Percentiles rank a stretch among this genome's conserved stretches.
Conservation (phyloP, 2,329 filamentous ascomycete genomes). For the Penicillium sp. region DNA sequence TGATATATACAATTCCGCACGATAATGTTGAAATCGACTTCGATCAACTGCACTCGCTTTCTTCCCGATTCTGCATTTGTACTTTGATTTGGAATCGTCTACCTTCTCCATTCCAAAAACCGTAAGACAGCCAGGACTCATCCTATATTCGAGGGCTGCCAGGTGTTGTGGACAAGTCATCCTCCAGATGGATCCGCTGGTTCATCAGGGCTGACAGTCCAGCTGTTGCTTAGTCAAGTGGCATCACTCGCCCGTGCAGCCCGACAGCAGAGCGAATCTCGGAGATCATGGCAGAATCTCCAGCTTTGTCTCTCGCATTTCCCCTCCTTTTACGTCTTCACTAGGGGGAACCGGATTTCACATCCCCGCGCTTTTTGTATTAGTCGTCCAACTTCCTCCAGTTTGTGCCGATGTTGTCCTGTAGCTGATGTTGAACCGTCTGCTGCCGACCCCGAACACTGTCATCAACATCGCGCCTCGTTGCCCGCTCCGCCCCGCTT, state of each 20-base stretch:
- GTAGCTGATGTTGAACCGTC: background rate
- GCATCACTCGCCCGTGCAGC: conserved; percentile 13
- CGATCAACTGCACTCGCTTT: background rate
- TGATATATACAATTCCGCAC: background rate
- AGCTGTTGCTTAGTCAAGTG: conserved; percentile 29
- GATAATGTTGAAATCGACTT: background rate
- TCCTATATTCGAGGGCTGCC: too few species aligned
- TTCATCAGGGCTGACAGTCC: background rate
- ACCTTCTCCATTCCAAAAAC: too few species aligned
- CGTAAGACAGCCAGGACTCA: too few species aligned
- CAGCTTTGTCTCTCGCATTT: conserved; percentile 10
- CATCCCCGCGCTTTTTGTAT: background rate
- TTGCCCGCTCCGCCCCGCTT: background rate
- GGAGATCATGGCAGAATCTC: conserved; percentile 36
- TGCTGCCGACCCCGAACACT: background rate
- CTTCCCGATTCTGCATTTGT: background rate
- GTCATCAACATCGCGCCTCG: background rate
- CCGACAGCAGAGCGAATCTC: conserved; percentile 30
- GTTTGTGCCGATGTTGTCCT: background rate
- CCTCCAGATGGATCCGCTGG: too few species aligned
- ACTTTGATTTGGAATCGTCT: background rate
- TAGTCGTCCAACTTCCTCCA: background rate
- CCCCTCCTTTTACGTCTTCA: conserved; percentile 31
- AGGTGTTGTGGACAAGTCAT: too few species aligned
- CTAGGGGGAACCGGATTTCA: background rate